Conservation (phyloP, 1,284 basidiomycete species). For the Microstroma glucosiphilum region DNA sequence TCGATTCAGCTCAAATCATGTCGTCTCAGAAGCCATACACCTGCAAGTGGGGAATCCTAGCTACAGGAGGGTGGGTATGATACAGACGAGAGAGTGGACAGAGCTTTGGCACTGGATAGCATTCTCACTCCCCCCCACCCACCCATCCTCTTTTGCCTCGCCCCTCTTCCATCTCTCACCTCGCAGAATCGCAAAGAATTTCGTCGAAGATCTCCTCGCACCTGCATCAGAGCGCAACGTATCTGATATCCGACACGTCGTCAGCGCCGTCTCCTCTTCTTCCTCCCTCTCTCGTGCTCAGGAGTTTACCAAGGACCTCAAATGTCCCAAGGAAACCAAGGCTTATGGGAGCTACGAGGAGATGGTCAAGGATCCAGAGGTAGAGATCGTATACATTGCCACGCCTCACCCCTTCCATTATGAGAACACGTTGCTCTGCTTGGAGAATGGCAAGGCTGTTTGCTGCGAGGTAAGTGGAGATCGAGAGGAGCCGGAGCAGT, state of each 20-base stretch:
- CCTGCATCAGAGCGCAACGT: constrained; percentile 57
- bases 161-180: no score
- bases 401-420: constrained; percentile 84
- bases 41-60: constrained; percentile 38
- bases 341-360: constrained; percentile 72
- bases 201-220: constrained; percentile 51
- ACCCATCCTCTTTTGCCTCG: no score
- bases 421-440: constrained; percentile 66
- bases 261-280: constrained; percentile 66
- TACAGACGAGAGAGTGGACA: no score
- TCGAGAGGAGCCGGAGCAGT: not conserved
- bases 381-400: constrained; percentile 56
- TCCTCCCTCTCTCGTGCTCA: constrained; percentile 65
- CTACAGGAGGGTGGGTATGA: constrained; percentile 22
- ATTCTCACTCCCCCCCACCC: no score
- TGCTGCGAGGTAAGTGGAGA: constrained; percentile 41
- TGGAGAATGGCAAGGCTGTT: constrained; percentile 75
- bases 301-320: constrained; percentile 61
- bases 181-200: constrained; percentile 35
- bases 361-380: constrained; percentile 65
- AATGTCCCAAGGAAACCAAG: constrained; percentile 57
- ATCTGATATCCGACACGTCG: constrained; percentile 67
- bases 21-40: constrained; percentile 10
- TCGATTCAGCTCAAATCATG: not conserved
- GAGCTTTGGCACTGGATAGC: no score